Conservation (phyloP, 345 rosid genomes). For the rapeseed (Brassica napus) region DNA sequence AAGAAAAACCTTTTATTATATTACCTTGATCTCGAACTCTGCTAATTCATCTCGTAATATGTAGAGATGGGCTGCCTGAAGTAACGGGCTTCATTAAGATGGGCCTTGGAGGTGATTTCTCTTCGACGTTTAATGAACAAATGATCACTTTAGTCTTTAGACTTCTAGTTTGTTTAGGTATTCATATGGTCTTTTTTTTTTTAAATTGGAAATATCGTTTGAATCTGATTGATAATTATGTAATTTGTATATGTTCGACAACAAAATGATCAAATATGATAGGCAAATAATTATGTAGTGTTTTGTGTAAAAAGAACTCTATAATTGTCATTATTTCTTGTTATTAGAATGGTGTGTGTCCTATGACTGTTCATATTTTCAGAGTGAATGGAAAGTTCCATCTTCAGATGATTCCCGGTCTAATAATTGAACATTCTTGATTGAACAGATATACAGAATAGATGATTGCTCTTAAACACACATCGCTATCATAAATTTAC, state of each 20-base stretch:
- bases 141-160: background rate
- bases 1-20: no score
- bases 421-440: slow-evolving; percentile 1
- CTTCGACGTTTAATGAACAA: background rate
- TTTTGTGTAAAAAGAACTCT: background rate
- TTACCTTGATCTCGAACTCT: background rate
- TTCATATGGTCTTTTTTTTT: background rate
- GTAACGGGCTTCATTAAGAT: background rate
- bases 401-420: background rate
- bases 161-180: background rate
- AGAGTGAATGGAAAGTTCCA: slow-evolving; percentile 2
- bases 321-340: background rate
- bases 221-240: background rate
- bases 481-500: slow-evolving; percentile 8
- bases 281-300: background rate
- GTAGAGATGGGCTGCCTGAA: background rate
- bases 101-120: background rate
- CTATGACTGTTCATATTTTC: background rate
- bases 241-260: background rate
- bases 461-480: background rate
- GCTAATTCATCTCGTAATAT: background rate
- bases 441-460: background rate
- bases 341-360: background rate
- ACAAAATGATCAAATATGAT: background rate
- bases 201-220: no score